Base-by-base conservation (phyloP, 805 yeast genomes). In the Suhomyces faveliae region DNA sequence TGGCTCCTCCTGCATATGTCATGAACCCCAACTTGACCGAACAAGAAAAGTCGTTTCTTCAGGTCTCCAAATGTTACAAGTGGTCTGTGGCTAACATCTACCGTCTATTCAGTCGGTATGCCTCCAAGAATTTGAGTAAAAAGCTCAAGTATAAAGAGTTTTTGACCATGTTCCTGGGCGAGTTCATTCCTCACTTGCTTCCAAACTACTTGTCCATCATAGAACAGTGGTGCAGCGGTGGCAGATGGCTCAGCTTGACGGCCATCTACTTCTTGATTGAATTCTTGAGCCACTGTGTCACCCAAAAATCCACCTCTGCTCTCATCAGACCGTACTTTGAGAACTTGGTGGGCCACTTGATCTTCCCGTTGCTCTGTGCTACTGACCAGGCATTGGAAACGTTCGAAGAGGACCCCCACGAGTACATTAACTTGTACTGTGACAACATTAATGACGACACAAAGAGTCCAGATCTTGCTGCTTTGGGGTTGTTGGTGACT, bases 341-440 rank as follows among this genome's bases (percentile, higher is more conserved):
- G 37, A 76, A 79, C 5, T 68, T 92, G 21, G 70, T 92, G 29
- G 70, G 83, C 10, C 89, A 85, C 55, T 81, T 92, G 47, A 76
- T 92, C 8, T 85, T 78, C 66, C 96, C 96, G 2, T 68, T 86
- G 48, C 66, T 92, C 48, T 80, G 90, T 54, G 87, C 94, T 1
- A 74, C 78, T 6, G 84, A 83, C 46, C 82, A 78, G 5, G 80
- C 82, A 15, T 70, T 89, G 47, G 95, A 87, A 54, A 66, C 80
- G 4, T 91, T 87, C 68, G 95, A 89, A 52, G 82, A 78, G 51
- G 97, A 91, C 57, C 97, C 97, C 3, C 85, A 81, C 47, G 97
- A 90, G 62, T 94, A 89, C 63, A 82, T 92, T 47, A 87, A 89
- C 63, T 73, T 83, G 45, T 79, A 79, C 46, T 76, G 89, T 57